phyloP scores from a whole-genome alignment of 257 asterid genomes.

The Mentha longifolia region DNA sequence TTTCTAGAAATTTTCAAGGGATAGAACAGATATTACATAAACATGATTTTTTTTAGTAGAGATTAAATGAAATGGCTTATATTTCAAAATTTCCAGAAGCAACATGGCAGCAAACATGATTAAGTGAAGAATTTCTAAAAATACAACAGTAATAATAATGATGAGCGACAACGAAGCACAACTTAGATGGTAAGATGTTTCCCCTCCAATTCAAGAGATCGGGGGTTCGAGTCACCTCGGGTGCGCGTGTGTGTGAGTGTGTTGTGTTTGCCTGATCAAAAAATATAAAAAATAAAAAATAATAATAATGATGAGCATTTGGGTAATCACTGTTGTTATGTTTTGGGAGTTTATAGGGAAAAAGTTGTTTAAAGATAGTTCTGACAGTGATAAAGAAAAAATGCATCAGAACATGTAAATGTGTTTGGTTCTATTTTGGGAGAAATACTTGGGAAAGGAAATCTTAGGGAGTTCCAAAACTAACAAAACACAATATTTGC shows the following conservation, averaged over 20 bases:
- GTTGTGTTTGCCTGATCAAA: too few species aligned
- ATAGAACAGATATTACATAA: slow-evolving; percentile 8
- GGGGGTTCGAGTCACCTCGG: too few species aligned
- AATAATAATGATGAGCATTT: not conserved
- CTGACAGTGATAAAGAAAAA: not conserved
- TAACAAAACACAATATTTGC: not conserved
- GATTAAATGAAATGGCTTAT: not conserved
- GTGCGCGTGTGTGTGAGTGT: too few species aligned
- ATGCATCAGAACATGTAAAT: not conserved
- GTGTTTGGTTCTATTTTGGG: not conserved
- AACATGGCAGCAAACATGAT: slow-evolving; percentile 12
- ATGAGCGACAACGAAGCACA: too few species aligned
- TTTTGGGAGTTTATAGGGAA: not conserved
- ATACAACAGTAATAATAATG: not conserved
- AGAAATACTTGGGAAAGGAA: not conserved
- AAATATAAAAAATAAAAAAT: not conserved
- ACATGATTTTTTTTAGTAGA: not conserved
- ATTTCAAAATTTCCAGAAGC: slow-evolving; percentile 1
- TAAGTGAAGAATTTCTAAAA: slow-evolving; percentile 9
- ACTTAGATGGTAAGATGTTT: too few species aligned
- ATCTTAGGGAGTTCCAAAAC: not conserved
- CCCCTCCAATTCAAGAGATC: too few species aligned
- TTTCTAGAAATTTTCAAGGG: not conserved
- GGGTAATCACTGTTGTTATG: not conserved
- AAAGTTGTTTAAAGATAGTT: not conserved